Evolutionary conservation across 2,329 filamentous ascomycete species (phyloP), one percentile per base, ranked within the genome.

Genomic region (Grosmannia serpens): DNA sequence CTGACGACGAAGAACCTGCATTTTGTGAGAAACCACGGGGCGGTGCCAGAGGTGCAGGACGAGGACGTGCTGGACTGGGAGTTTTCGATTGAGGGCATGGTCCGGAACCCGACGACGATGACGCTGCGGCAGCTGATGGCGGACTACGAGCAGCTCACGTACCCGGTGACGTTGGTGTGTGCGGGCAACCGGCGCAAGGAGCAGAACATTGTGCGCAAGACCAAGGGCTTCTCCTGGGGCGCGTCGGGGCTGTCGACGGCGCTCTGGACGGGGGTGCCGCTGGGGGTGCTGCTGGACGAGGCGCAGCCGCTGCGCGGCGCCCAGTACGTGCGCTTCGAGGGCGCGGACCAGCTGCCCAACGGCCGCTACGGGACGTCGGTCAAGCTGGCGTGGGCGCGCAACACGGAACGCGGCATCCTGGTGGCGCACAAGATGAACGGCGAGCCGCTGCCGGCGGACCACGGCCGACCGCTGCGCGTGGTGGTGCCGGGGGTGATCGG

Each of bases 151-250:
- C 89, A 95, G 68, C 80, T 89, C 29, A 96, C 91, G 3, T 88
- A 88, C 59, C 91, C 91, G 0, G 80, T 96, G 60, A 96, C 91
- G 0, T 80, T 96, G 1, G 91, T 96, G 26, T 96, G 91, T 70
- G 91, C 91, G 4, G 91, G 91, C 1, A 96, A 96, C 70, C 80
- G 91, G 60, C 82, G 91, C 35, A 96, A 96, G 73, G 91, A 96
- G 71, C 91, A 96, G 68, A 96, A 96, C 65, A 78, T 89, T 56
- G 88, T 96, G 3, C 81, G 89, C 20, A 96, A 96, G 70, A 89
- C 88, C 1, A 95, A 96, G 66, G 91, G 91, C 0, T 96, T 96
- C 73, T 95, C 90, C 2, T 96, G 91, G 91, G 91, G 91, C 41
- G 78, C 91, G 1, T 91, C 89, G 4, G 91, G 91, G 27, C 70